phyloP scores from a whole-genome alignment of 2,329 filamentous ascomycete genomes.

The Xylaria sp. region DNA sequence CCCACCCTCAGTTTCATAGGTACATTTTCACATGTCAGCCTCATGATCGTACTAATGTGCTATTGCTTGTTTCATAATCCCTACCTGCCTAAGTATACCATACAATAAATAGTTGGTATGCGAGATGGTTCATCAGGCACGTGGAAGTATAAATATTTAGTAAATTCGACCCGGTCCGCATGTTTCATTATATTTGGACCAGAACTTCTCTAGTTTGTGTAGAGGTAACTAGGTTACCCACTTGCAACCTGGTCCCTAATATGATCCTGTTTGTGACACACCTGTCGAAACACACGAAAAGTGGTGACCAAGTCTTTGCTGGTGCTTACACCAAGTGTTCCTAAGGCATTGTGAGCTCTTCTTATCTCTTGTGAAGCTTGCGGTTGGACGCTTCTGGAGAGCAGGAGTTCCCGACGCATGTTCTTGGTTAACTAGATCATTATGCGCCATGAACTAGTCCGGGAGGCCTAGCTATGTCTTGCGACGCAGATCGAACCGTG shows the following conservation, averaged over 20 bases:
- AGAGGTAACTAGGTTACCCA: background rate
- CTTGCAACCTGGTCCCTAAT: background rate
- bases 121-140: background rate
- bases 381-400: background rate
- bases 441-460: background rate
- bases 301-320: background rate
- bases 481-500: conserved; percentile 3
- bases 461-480: background rate
- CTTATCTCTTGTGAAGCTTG: background rate
- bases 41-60: background rate
- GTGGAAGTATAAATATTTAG: background rate
- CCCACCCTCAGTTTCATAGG: background rate
- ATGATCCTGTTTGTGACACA: conserved; percentile 1
- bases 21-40: conserved; percentile 32
- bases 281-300: background rate
- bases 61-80: background rate
- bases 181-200: background rate
- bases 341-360: background rate
- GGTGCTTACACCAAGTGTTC: background rate
- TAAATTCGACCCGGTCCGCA: background rate
- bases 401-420: background rate
- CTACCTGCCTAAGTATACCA: background rate
- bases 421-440: background rate
- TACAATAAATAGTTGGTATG: background rate
- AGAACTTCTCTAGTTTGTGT: background rate